A percentile compares a stretch with the other conserved stretches of the same genome.
Evolutionary conservation across 75 land plant species (phyloP).

Genomic region (Cryptomeria japonica): DNA sequence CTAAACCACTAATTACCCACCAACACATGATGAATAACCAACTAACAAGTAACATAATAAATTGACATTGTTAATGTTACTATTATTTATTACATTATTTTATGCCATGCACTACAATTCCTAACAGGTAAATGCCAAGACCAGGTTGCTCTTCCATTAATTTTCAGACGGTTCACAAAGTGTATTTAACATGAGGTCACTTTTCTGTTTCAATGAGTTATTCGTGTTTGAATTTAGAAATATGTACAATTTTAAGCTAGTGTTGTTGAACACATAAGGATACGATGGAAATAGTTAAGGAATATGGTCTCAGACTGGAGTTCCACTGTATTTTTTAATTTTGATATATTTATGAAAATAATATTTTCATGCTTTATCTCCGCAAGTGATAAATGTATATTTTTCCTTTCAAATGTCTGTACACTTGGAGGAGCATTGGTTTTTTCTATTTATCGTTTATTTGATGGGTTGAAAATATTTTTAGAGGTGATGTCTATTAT

Average conservation of each 20-base stretch:
- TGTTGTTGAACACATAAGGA: neutral
- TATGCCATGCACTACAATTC: no score
- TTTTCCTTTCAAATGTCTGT: neutral
- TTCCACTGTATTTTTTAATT: neutral
- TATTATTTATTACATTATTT: no score
- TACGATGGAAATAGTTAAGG: neutral
- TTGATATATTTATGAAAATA: neutral
- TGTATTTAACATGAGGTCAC: neutral
- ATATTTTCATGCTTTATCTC: neutral
- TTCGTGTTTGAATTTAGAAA: neutral
- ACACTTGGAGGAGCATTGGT: neutral
- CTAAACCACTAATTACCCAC: no score
- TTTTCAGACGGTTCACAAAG: neutral
- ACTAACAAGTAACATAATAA: no score
- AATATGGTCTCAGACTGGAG: neutral
- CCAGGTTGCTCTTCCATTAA: neutral
- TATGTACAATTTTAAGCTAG: neutral
- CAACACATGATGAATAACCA: no score
- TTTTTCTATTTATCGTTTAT: neutral
- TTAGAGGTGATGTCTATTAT: no score
- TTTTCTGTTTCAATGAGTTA: neutral
- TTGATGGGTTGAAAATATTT: no score
- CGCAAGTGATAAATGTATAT: no score
- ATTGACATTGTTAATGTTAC: no score
- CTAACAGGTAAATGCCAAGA: neutral